Conservation (phyloP, 2,329 filamentous ascomycete genomes). For the Seiridium unicorne region DNA sequence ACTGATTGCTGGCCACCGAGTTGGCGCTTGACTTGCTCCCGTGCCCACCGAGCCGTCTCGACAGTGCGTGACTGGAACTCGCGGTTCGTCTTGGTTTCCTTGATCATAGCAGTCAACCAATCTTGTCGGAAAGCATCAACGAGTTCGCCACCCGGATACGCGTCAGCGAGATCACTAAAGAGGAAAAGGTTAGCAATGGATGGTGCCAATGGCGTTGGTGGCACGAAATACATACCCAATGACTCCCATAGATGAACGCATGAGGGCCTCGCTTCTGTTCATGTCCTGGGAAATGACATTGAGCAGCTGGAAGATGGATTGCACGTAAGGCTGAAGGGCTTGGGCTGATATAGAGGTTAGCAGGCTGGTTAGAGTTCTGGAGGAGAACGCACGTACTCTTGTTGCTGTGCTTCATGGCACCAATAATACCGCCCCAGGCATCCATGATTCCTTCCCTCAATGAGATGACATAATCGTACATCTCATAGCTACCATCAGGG, state of each 20-base stretch:
- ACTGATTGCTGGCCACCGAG: conserved; percentile 51
- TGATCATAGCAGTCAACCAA: conserved; percentile 86
- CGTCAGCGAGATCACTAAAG: conserved; percentile 82
- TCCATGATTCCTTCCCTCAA: conserved; percentile 98
- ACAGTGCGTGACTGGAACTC: conserved; percentile 84
- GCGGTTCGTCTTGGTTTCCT: conserved; percentile 85
- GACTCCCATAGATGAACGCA: conserved; percentile 95
- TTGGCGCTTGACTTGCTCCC: conserved; percentile 96
- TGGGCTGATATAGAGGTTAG: conserved; percentile 51
- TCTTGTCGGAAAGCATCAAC: conserved; percentile 82
- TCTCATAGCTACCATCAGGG: conserved; percentile 83
- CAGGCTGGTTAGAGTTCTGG: neutral
- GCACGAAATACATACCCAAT: conserved; percentile 68
- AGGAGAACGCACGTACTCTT: conserved; percentile 59
- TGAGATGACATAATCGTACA: conserved; percentile 94
- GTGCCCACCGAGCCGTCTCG: conserved; percentile 94
- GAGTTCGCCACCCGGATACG: conserved; percentile 89
- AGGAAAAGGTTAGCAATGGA: neutral
- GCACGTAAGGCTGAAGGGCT: conserved; percentile 73
- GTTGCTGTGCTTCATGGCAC: conserved; percentile 81
- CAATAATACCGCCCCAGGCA: conserved; percentile 95
- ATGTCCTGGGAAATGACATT: conserved; percentile 76
- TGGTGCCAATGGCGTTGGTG: neutral
- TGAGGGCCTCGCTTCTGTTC: conserved; percentile 87
- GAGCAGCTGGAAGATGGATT: conserved; percentile 84